Base-by-base conservation (phyloP, 2,329 filamentous ascomycete species). In the Teratosphaeria viscida region DNA sequence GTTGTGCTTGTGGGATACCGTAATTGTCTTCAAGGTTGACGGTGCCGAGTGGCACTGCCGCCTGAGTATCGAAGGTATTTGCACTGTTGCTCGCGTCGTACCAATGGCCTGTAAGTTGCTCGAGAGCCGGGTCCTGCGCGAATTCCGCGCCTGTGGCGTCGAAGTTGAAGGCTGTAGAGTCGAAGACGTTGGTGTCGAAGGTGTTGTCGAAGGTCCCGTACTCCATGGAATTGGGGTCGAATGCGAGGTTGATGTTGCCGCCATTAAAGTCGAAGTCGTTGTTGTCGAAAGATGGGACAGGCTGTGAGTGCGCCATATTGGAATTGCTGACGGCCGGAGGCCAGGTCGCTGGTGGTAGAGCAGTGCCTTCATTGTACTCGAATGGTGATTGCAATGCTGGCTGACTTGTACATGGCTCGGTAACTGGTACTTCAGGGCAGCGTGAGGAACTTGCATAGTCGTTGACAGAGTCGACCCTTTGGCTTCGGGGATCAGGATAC, bases 191-290 rank as follows among this genome's bases (percentile, higher is more conserved):
- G 49, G 66, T 60, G 59, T 68, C 64, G 58, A 66, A 59, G 29
- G 16, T 19, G 52, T 29, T 65, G 27, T 32, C 61, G 35, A 62
- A 61, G 49, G 57, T 49, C 3, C 43, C 43, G n/a, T 49, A 49
- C 43, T 49, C 43, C 5, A 49, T 62, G 6, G 66, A 37, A 10
- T 59, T 64, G 5, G 63, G 62, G 57, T 76, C 73, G 57, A 76
- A 75, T 12, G 70, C 69, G 52, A 77, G 71, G 57, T 71, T 70
- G 59, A 78, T 75, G 47, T 73, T 72, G 12, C 73, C 73, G 56
- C 68, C 71, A 23, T 63, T 66, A 67, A 77, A 77, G 62, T 77
- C 74, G 62, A 76, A 73, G 12, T 69, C 67, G 58, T 75, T 75
- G 23, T 70, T 64, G 32, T 71, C 53, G 5, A 8, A 65, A 59